Evolutionary conservation across 495 filamentous ascomycete species (phyloP).

Genomic region (Chaetomium tenue): DNA sequence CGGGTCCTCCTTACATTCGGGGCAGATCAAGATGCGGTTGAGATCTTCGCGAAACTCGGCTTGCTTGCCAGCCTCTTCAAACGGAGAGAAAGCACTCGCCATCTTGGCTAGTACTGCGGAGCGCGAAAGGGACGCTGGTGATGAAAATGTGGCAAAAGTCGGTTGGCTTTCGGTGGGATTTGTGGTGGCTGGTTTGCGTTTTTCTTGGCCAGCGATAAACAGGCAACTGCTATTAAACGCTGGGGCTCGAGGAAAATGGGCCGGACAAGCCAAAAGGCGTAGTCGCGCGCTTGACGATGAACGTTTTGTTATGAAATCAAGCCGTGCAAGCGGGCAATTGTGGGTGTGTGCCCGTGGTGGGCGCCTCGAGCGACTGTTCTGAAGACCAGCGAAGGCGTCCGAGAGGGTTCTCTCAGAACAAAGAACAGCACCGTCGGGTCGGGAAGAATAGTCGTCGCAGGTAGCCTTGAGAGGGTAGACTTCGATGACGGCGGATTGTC

Average conservation of each 20-base stretch:
- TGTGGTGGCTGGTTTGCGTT: not conserved
- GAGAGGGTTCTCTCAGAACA: constrained; percentile 30
- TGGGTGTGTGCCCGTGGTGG: not conserved
- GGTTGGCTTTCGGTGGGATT: not conserved
- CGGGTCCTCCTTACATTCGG: constrained; percentile 85
- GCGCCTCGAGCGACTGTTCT: constrained; percentile 26
- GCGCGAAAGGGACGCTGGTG: not conserved
- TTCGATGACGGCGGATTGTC: not conserved
- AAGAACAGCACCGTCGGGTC: constrained; percentile 26
- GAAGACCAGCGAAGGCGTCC: constrained; percentile 40
- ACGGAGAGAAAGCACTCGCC: constrained; percentile 17
- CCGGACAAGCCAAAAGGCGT: not conserved
- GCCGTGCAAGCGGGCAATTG: not conserved
- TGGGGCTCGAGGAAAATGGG: not conserved
- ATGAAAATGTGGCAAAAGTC: not conserved
- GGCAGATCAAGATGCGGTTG: constrained; percentile 77
- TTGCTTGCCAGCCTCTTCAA: constrained; percentile 16
- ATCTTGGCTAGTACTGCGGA: constrained; percentile 11
- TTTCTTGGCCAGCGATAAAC: not conserved
- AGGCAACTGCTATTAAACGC: not conserved
- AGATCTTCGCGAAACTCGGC: constrained; percentile 59
- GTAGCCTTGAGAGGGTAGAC: not conserved
- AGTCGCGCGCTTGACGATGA: not conserved
- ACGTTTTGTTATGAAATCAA: not conserved
- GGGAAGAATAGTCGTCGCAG: constrained; percentile 5